Conservation (phyloP, 495 filamentous ascomycete species). For the Darksidea phi region DNA sequence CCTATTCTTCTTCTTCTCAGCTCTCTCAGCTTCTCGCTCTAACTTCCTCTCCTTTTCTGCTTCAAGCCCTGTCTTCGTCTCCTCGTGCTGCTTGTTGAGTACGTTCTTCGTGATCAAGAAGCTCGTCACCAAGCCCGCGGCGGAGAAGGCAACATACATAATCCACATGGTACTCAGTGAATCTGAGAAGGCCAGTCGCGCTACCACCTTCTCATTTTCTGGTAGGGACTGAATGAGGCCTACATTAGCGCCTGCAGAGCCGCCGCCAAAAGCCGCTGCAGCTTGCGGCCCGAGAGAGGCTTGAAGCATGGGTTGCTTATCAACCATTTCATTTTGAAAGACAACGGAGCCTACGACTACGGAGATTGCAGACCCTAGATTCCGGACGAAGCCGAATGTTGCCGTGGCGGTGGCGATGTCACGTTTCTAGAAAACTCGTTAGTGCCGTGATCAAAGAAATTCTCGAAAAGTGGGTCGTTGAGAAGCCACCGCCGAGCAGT, state of each 20-base stretch:
- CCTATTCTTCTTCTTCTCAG: conserved; percentile 30
- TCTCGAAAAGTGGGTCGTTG: too few relatives aligned
- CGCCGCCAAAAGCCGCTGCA: conserved; percentile 45
- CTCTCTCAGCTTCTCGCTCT: conserved; percentile 32
- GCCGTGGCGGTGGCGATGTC: conserved; percentile 78
- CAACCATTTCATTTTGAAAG: conserved; percentile 62
- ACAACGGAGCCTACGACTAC: conserved; percentile 80
- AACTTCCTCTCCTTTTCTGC: conserved; percentile 40
- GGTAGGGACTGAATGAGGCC: conserved; percentile 44
- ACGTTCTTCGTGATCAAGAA: conserved; percentile 45
- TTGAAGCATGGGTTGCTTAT: conserved; percentile 16
- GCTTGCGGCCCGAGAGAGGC: conserved; percentile 35
- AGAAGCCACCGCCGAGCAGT: too few relatives aligned
- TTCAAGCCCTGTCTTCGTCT: conserved; percentile 46
- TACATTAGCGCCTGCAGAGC: conserved; percentile 49
- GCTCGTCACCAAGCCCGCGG: conserved; percentile 41
- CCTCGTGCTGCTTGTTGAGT: conserved; percentile 39
- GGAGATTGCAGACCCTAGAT: conserved; percentile 67
- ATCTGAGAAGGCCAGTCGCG: conserved; percentile 45
- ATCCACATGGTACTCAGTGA: conserved; percentile 51
- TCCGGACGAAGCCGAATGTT: conserved; percentile 71
- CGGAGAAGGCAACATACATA: conserved; percentile 46
- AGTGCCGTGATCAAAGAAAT: neutral
- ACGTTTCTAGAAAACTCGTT: conserved; percentile 46
- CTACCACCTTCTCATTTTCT: conserved; percentile 36